phyloP scores from a whole-genome alignment of 495 filamentous ascomycete genomes.

The Hyaloscypha finlandica region DNA sequence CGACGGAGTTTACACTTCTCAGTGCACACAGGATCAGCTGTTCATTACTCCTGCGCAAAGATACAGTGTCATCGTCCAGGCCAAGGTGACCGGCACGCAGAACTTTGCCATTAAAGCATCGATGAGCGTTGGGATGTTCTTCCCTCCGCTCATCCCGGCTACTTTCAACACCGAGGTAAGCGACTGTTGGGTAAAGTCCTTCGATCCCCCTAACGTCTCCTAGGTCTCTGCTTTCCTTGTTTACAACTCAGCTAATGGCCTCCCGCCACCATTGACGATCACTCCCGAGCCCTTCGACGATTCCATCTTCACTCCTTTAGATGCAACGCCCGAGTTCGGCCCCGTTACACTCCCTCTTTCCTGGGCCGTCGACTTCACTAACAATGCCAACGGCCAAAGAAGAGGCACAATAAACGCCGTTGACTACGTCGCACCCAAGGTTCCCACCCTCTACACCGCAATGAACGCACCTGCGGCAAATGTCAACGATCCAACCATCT shows the following conservation, averaged over 20 bases:
- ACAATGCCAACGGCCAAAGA: slow-evolving; percentile 44
- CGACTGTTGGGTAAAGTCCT: not conserved
- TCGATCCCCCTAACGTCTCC: not conserved
- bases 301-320: not conserved
- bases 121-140: slow-evolving; percentile 49
- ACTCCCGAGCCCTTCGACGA: slow-evolving; percentile 12
- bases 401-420: slow-evolving; percentile 67
- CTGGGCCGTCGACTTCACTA: not conserved
- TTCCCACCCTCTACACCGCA: slow-evolving; percentile 78
- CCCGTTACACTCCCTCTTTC: not conserved
- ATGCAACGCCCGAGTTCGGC: not conserved
- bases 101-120: slow-evolving; percentile 27
- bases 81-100: slow-evolving; percentile 33
- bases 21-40: slow-evolving; percentile 55
- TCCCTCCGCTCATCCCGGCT: not conserved
- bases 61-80: slow-evolving; percentile 50
- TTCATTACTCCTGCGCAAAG: slow-evolving; percentile 49
- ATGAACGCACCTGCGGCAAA: slow-evolving; percentile 56
- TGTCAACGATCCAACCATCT: slow-evolving; percentile 59
- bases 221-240: slow-evolving; percentile 18
- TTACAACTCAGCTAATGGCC: not conserved
- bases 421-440: slow-evolving; percentile 69
- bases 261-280: slow-evolving; percentile 8
- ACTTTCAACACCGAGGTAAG: slow-evolving; percentile 10
- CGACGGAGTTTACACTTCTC: slow-evolving; percentile 56